These are phyloP conservation scores for Aspergillus bridgeri DNA, from an alignment of 495 filamentous ascomycete species.

Conservation along the genomic window DNA sequence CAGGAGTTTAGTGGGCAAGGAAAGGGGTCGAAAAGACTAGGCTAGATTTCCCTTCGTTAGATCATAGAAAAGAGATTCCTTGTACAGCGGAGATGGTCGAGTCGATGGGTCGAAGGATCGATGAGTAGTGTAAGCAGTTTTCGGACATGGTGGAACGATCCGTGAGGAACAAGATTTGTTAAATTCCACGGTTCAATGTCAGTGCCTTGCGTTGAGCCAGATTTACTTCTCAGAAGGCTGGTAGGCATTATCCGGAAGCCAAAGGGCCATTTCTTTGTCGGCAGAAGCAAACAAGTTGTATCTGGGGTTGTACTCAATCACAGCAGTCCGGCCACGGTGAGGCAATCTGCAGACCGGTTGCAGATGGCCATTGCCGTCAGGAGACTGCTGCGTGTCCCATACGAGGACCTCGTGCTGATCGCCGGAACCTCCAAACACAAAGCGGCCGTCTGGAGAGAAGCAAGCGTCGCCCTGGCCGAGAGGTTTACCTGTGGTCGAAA, in stretches of 20 bases:
- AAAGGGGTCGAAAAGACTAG: constrained; percentile 45
- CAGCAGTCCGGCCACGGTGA: constrained; percentile 61
- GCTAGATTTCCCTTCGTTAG: background rate
- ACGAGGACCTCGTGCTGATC: constrained; percentile 68
- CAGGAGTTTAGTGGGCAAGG: constrained; percentile 63
- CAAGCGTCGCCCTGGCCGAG: constrained; percentile 76
- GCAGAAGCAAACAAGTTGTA: constrained; percentile 87
- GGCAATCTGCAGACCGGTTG: constrained; percentile 63
- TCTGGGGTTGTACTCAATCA: constrained; percentile 84
- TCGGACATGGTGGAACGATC: background rate
- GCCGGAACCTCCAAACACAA: constrained; percentile 71
- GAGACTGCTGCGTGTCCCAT: constrained; percentile 70
- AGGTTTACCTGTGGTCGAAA: constrained; percentile 45
- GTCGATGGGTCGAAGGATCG: background rate
- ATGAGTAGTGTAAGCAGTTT: background rate
- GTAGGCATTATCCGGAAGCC: constrained; percentile 61
- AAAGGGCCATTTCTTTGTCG: constrained; percentile 84
- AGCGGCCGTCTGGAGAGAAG: constrained; percentile 84
- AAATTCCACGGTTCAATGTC: background rate
- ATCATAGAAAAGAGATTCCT: background rate
- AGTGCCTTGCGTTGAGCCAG: background rate
- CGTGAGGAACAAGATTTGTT: background rate
- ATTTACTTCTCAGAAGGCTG: constrained; percentile 33
- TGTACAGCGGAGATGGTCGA: background rate
- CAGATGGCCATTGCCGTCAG: constrained; percentile 50